Evolutionary conservation across 768 basidiomycete species (phyloP).

Genomic region (Russula brevipes): DNA sequence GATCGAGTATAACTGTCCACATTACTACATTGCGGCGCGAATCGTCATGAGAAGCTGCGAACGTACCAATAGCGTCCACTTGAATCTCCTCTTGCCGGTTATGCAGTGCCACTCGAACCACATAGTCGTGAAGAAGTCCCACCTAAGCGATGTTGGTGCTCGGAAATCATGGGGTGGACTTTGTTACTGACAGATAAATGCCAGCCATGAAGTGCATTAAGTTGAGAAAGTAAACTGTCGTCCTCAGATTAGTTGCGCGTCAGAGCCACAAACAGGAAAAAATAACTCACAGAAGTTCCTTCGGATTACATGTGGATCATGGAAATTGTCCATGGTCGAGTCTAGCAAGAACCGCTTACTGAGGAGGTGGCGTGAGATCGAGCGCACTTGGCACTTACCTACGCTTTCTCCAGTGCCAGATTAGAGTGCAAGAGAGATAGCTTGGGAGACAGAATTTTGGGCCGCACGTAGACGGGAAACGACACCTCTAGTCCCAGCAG

Average conservation of each 20-base stretch:
- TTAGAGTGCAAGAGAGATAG: too few relatives aligned
- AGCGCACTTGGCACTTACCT: too few relatives aligned
- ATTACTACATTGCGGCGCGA: background rate
- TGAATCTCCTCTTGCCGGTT: constrained; percentile 1
- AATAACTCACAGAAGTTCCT: background rate
- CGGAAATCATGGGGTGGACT: background rate
- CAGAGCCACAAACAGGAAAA: too few relatives aligned
- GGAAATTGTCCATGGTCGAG: background rate
- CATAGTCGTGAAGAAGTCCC: constrained; percentile 15
- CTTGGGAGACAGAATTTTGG: too few relatives aligned
- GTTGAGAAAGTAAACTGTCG: background rate
- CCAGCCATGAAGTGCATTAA: constrained; percentile 3
- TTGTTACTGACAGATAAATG: constrained; percentile 2
- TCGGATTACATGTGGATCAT: background rate
- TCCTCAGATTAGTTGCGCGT: background rate
- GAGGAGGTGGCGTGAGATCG: too few relatives aligned
- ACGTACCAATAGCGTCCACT: constrained; percentile 15
- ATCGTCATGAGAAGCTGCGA: background rate
- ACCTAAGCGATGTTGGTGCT: background rate
- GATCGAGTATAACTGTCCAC: constrained; percentile 5
- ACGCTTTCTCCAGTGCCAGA: too few relatives aligned
- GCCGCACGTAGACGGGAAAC: too few relatives aligned
- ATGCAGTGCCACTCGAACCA: constrained; percentile 7
- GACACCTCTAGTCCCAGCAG: too few relatives aligned
- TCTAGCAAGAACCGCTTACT: background rate